phyloP scores from a whole-genome alignment of 1,139 yeast species.

The Blastobotrys buckinghamii region DNA sequence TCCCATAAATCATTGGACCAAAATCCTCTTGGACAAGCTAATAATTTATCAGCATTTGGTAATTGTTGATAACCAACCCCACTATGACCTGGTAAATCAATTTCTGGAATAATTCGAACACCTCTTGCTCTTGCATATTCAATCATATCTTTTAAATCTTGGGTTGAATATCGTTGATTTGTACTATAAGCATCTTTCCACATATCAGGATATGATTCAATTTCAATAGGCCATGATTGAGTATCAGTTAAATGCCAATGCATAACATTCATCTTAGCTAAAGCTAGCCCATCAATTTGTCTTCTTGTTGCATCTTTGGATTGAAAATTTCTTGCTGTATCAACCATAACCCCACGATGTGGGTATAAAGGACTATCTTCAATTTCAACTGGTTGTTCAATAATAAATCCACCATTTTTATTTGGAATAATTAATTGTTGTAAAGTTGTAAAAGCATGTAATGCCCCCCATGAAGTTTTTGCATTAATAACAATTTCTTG shows the following conservation, averaged over 20 bases:
- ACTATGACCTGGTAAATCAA: slow-evolving; percentile 48
- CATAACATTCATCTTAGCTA: slow-evolving; percentile 40
- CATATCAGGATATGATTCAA: slow-evolving; percentile 39
- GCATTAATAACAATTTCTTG: slow-evolving; percentile 31
- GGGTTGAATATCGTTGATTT: slow-evolving; percentile 33
- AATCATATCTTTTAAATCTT: slow-evolving; percentile 35
- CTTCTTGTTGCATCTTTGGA: slow-evolving; percentile 32
- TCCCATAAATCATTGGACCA: slow-evolving; percentile 30
- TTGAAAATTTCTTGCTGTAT: slow-evolving; percentile 41
- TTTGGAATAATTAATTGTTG: slow-evolving; percentile 36
- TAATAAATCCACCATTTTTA: slow-evolving; percentile 25
- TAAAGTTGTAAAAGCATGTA: slow-evolving; percentile 41
- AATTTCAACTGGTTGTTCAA: slow-evolving; percentile 37
- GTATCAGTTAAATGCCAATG: slow-evolving; percentile 46
- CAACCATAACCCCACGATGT: slow-evolving; percentile 44
- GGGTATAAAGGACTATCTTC: slow-evolving; percentile 38
- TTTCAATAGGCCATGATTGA: slow-evolving; percentile 43
- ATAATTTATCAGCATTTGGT: slow-evolving; percentile 32
- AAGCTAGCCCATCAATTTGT: slow-evolving; percentile 42
- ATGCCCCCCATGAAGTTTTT: slow-evolving; percentile 41
- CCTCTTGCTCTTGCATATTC: slow-evolving; percentile 39
- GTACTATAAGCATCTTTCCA: slow-evolving; percentile 39
- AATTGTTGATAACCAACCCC: slow-evolving; percentile 43
- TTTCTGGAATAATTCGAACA: slow-evolving; percentile 43
- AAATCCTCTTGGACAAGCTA: slow-evolving; percentile 36